Base-by-base conservation (phyloP, 306 rosid genomes). In the Styphnolobium japonicum region DNA sequence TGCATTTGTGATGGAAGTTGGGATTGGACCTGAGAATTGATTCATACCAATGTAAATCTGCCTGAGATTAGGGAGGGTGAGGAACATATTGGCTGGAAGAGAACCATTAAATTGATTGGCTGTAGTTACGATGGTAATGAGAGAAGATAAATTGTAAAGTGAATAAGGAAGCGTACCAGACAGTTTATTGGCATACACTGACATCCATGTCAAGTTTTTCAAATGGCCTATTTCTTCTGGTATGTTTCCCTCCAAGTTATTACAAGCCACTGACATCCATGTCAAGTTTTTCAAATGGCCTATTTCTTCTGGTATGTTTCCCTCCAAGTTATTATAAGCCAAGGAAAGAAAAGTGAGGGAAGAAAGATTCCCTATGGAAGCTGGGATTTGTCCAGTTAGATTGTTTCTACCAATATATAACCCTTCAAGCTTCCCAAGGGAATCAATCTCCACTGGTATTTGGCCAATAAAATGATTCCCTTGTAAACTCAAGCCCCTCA, bases 101-200 rank as follows among this genome's bases (percentile, higher is more conserved):
- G 67, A 33, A 31, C 67, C 22, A 29, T 6, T 61, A 7, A 61
- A 10, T 15, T 27, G 10, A 27, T 61, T 61, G 2, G 0, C 0
- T 6, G 11, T 0, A 61, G 7, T 1, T 0, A 0, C 6, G 1
- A 60, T 4, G 0, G 0, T 1, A 4, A 0, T 0, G 42, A 61
- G n/a, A n/a, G n/a, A n/a, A n/a, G n/a, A n/a, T n/a, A n/a, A n/a
- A n/a, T n/a, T n/a, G n/a, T n/a, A n/a, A n/a, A n/a, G n/a, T n/a
- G n/a, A n/a, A n/a, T n/a, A n/a, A n/a, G n/a, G n/a, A n/a, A n/a
- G n/a, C n/a, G n/a, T n/a, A n/a, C n/a, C 67, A 5, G 10, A 11
- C 27, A 60, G 40, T 1, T 60, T 60, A 21, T 60, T 60, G 5
- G 0, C 0, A 2, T 10, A 9, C 2, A 60, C 10, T 0, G 0